Base-by-base conservation (phyloP, 257 asterid genomes). In the Primulina eburnea region DNA sequence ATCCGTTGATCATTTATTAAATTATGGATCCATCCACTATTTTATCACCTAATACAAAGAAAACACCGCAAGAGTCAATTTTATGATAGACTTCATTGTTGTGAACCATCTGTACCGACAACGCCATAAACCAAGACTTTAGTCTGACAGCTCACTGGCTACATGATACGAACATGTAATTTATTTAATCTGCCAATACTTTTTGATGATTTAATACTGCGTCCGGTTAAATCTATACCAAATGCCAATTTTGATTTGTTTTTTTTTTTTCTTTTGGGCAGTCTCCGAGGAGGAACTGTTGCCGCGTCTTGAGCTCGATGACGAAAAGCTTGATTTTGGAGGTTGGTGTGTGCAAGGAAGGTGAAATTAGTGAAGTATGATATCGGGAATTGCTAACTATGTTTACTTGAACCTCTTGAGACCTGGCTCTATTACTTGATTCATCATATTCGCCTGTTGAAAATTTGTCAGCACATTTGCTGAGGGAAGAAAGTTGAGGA, bases 241-340 rank as follows among this genome's bases (percentile, higher is more conserved):
- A 32, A 37, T 20, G 18, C 73, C 52, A 26, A 50, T 61, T 52
- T 34, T 68, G 64, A 47, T 66, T 73, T 79, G 56, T 52, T 59
- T 50, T 60, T 47, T 50, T 60, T 47, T 60, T 37, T 14, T 5
- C 7, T 12, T 43, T 17, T 57, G 12, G 68, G 72, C 92, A 92
- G 98, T 87, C 96, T 57, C 94, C 95, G 4, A 75, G 95, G 75
- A 87, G 98, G 78, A 92, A 86, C 43, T 92, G 98, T 76, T 92
- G 98, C 86, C 73, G 90, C 68, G 78, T 92, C 14, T 14, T 81
- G 18, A 78, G 81, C 53, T 79, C 90, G 34, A 75, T 76, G 20
- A 77, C 68, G 77, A 82, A 79, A 35, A 75, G 75, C 70, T 37
- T 92, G 87, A 85, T 55, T 64, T 67, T 89, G 10, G 94, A 88